A percentile compares a stretch with the other conserved stretches of the same genome.
Conservation (phyloP, 306 rosid species). For the Cyamopsis tetragonoloba region DNA sequence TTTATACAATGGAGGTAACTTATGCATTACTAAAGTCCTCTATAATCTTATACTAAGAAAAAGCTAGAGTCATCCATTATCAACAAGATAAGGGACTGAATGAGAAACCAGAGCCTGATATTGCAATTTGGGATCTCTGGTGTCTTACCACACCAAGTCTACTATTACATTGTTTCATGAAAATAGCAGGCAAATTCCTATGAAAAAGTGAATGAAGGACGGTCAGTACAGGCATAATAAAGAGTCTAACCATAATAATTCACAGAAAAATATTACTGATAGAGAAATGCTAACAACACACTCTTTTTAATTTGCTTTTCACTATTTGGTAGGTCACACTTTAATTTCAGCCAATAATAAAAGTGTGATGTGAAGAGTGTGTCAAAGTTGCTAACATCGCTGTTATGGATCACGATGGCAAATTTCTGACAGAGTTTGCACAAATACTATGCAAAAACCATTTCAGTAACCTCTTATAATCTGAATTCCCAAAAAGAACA, state of each 20-base stretch:
- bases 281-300: too few species aligned
- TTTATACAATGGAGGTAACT: conserved; percentile 29
- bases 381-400: too few species aligned
- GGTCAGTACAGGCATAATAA: conserved; percentile 7
- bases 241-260: not conserved
- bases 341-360: too few species aligned
- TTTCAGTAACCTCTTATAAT: not conserved
- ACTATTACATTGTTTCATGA: conserved; percentile 19
- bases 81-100: conserved; percentile 12
- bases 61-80: conserved; percentile 18
- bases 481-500: conserved; percentile 6
- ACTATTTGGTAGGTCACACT: too few species aligned
- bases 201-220: conserved; percentile 10
- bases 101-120: conserved; percentile 21
- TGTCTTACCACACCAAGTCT: conserved; percentile 1
- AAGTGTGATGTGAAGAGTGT: too few species aligned
- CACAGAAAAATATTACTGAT: not conserved
- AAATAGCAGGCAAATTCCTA: conserved; percentile 30
- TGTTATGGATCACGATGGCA: not conserved
- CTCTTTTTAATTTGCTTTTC: too few species aligned
- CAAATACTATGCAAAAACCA: not conserved
- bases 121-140: not conserved
- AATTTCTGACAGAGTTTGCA: not conserved
- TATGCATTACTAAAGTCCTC: conserved; percentile 20
- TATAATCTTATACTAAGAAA: conserved; percentile 20